phyloP scores from a whole-genome alignment of 169 alveolate species.

The Eimeria tenella region DNA sequence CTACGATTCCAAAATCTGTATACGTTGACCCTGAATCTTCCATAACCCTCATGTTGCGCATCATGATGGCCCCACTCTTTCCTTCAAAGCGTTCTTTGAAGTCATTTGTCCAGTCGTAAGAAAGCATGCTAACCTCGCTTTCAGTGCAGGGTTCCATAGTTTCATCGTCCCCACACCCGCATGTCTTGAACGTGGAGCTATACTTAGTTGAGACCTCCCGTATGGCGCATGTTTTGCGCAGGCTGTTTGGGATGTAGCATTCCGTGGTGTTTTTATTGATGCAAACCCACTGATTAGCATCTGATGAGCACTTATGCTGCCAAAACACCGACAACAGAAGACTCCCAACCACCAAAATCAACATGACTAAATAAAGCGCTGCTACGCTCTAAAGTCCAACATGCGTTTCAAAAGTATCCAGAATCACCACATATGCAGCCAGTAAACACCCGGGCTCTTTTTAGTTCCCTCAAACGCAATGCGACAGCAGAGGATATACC shows the following conservation, averaged over 20 bases:
- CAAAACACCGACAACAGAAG: neutral
- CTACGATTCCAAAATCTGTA: slow-evolving; percentile 31
- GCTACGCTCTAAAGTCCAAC: no score
- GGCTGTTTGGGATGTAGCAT: slow-evolving; percentile 66
- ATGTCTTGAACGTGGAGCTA: slow-evolving; percentile 2
- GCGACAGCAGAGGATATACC: neutral
- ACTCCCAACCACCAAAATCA: neutral
- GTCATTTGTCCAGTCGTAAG: slow-evolving; percentile 18
- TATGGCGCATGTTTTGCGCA: slow-evolving; percentile 52
- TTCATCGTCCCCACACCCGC: slow-evolving; percentile 57
- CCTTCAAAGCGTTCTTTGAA: slow-evolving; percentile 42
- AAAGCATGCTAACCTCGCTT: slow-evolving; percentile 19
- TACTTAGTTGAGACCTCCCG: neutral
- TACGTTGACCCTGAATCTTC: slow-evolving; percentile 48
- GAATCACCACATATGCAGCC: no score
- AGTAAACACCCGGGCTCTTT: no score
- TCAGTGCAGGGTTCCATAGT: slow-evolving; percentile 69
- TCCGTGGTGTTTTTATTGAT: neutral
- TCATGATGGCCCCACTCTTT: neutral
- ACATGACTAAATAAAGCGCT: neutral
- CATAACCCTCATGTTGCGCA: slow-evolving; percentile 74
- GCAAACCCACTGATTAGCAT: slow-evolving; percentile 53
- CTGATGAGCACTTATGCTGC: slow-evolving; percentile 25
- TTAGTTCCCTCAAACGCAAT: neutral
- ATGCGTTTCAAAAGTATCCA: no score